Conservation (phyloP, 129 eudicot species). For the Smallanthus sonchifolius region DNA sequence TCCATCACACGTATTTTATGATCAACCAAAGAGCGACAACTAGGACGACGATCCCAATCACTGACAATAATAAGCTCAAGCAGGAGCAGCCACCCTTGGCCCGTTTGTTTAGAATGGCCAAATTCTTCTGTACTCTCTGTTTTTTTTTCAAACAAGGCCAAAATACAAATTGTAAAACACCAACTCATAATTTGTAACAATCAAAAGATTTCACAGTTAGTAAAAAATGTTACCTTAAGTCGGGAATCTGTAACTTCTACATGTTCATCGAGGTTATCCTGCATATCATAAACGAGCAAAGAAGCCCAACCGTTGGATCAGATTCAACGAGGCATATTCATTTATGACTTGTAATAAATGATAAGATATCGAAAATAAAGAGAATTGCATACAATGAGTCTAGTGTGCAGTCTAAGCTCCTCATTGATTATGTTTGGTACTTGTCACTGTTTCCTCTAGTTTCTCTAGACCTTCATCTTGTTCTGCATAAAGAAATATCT, state of each 20-base stretch:
- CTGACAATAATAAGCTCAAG: constrained; percentile 55
- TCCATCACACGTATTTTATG: constrained; percentile 47
- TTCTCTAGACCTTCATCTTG: constrained; percentile 96
- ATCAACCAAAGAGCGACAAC: constrained; percentile 53
- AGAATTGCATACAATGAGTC: constrained; percentile 63
- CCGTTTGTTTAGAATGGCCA: constrained; percentile 68
- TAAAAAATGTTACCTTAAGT: constrained; percentile 55
- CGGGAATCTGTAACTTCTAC: constrained; percentile 83
- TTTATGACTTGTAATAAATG: neutral
- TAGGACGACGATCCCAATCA: constrained; percentile 48
- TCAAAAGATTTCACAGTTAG: neutral
- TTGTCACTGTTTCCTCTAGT: constrained; percentile 81
- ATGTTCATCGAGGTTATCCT: constrained; percentile 85
- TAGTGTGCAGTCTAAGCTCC: constrained; percentile 84
- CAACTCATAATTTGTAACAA: neutral
- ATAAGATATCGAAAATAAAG: neutral
- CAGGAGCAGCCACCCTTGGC: constrained; percentile 87
- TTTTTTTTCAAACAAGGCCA: neutral
- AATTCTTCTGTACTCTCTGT: constrained; percentile 74
- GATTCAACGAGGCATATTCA: neutral
- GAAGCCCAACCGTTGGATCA: neutral
- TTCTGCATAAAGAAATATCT: constrained; percentile 37
- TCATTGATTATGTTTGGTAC: constrained; percentile 94
- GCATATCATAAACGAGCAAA: constrained; percentile 24
- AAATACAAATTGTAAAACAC: neutral